These are phyloP conservation scores for Phytophthora podocarpi DNA, from an alignment of 352 stramenopile genomes.

Conservation along the genomic window DNA sequence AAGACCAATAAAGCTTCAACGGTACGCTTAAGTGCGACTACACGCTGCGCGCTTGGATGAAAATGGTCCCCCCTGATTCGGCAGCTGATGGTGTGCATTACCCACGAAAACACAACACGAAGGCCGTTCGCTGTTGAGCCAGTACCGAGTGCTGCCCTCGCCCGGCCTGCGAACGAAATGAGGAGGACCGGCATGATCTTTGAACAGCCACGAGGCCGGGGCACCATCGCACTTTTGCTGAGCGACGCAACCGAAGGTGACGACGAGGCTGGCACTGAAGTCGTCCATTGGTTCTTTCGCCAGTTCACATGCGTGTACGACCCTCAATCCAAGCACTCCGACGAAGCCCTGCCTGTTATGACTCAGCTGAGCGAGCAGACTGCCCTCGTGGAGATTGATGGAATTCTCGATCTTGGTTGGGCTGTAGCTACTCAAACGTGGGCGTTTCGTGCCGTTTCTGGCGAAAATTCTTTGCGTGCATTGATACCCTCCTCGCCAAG, in stretches of 20 bases:
- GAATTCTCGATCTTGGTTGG: no score
- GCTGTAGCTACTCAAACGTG: no score
- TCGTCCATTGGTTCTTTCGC: no score
- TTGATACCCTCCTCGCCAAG: no score
- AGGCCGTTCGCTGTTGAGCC: background rate
- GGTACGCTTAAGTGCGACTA: conserved; percentile 28
- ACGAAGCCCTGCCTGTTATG: no score
- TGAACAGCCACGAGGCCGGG: background rate
- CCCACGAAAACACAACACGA: background rate
- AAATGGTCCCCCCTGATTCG: conserved; percentile 1
- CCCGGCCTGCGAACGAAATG: background rate
- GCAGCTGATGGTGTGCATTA: background rate
- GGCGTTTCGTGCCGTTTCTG: no score
- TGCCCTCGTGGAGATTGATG: no score
- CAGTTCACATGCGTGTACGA: no score
- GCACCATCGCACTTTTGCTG: background rate
- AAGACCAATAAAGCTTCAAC: conserved; percentile 33
- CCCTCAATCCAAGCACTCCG: no score
- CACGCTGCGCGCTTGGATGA: conserved; percentile 8
- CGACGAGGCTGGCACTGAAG: background rate
- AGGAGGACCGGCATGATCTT: background rate
- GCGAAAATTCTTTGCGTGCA: no score
- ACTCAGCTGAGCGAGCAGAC: no score
- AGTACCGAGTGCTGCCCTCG: background rate
- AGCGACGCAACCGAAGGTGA: no score